phyloP scores from a whole-genome alignment of 176 grass and related monocot genomes.

The Eremochloa ophiuroides region DNA sequence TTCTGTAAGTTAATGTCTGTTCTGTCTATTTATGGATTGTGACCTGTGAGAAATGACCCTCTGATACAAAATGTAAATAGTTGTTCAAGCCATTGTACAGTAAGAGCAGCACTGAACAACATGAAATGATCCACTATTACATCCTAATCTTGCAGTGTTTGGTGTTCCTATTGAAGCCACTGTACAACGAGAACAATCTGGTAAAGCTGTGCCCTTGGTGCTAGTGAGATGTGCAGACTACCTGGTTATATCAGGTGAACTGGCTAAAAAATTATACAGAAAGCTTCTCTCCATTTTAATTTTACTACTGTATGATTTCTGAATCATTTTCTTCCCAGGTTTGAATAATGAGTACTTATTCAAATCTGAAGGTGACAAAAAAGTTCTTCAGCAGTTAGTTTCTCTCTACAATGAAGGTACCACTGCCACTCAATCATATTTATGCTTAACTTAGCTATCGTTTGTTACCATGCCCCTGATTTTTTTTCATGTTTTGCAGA shows the following conservation, averaged over 20 bases:
- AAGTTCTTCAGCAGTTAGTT: constrained; percentile 78
- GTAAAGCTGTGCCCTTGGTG: constrained; percentile 75
- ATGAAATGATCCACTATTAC: constrained; percentile 4
- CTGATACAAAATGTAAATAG: constrained; percentile 10
- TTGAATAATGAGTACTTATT: constrained; percentile 85
- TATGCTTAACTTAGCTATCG: constrained; percentile 2
- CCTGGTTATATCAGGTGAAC: constrained; percentile 83
- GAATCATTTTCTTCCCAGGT: constrained; percentile 37
- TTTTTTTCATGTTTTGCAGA: constrained; percentile 44
- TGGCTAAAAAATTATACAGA: constrained; percentile 21
- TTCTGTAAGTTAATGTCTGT: constrained; percentile 1
- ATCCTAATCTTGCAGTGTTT: constrained; percentile 62
- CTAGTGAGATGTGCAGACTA: constrained; percentile 81
- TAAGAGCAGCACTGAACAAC: background rate
- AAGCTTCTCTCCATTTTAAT: background rate
- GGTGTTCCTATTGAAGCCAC: constrained; percentile 79
- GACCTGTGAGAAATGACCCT: background rate
- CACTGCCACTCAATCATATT: constrained; percentile 11
- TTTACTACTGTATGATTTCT: constrained; percentile 19
- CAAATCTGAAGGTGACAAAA: constrained; percentile 82
- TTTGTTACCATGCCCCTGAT: constrained; percentile 11
- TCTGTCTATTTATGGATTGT: background rate
- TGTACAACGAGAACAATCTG: constrained; percentile 67
- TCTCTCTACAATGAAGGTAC: constrained; percentile 87
- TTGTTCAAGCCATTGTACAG: background rate